Percentiles rank a stretch among this genome's conserved stretches.
Conservation (phyloP, 2,329 filamentous ascomycete species). For the Xylariaceae sp. region DNA sequence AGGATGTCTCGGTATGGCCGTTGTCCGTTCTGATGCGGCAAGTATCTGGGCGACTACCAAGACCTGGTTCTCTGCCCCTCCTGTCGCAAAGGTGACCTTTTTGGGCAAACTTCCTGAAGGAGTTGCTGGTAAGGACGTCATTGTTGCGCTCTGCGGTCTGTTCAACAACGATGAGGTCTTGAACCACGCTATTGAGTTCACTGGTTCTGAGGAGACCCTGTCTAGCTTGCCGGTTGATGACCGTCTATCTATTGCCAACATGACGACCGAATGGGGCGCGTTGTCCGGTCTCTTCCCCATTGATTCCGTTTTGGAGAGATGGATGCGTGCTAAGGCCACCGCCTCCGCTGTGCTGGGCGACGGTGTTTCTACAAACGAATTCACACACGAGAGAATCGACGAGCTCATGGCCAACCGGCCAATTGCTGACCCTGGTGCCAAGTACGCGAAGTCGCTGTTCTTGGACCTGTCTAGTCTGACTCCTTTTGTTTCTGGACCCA, state of each 20-base stretch:
- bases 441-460: slow-evolving; percentile 78
- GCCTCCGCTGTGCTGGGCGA: slow-evolving; percentile 57
- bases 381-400: slow-evolving; percentile 70
- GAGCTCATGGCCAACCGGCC: slow-evolving; percentile 63
- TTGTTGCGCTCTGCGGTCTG: slow-evolving; percentile 78
- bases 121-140: slow-evolving; percentile 91
- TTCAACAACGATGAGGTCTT: slow-evolving; percentile 79
- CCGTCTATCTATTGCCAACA: slow-evolving; percentile 68
- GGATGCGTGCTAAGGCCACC: slow-evolving; percentile 68
- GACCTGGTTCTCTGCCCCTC: slow-evolving; percentile 81
- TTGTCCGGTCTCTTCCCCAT: slow-evolving; percentile 67
- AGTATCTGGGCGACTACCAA: slow-evolving; percentile 71
- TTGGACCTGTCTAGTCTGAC: slow-evolving; percentile 77
- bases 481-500: slow-evolving; percentile 80
- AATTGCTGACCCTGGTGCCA: slow-evolving; percentile 67
- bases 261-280: slow-evolving; percentile 68
- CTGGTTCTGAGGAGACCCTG: slow-evolving; percentile 73
- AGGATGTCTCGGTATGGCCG: slow-evolving; percentile 60
- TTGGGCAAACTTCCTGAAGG: slow-evolving; percentile 69
- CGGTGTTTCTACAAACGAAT: slow-evolving; percentile 48
- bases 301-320: slow-evolving; percentile 47
- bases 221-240: slow-evolving; percentile 65
- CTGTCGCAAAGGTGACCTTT: slow-evolving; percentile 73
- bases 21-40: slow-evolving; percentile 84
- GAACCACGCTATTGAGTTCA: slow-evolving; percentile 87